Evolutionary conservation across 164 flowering plant species (phyloP), one percentile per base, ranked within the genome.

Genomic region (Umbellularia californica): DNA sequence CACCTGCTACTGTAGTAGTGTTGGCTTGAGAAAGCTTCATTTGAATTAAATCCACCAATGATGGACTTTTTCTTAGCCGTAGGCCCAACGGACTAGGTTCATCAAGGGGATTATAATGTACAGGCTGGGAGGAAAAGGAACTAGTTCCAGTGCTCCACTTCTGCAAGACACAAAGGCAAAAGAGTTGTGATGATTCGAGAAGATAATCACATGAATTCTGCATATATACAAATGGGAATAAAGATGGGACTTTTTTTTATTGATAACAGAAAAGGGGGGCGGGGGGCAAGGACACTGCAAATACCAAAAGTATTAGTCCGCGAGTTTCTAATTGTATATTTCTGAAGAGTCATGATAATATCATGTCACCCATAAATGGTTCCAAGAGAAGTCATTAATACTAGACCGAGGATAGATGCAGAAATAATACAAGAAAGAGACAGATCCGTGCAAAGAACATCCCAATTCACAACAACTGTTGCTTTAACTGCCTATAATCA

Each of bases 51-150:
- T 92, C 97, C 83, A 92, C 79, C 74, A 92, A 72, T 0, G 97
- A 90, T 2, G 97, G 97, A 64, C 92, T 90, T 79, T 92, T 92
- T 79, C 89, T 86, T 75, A 92, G 75, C 69, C 86, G 78, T 82
- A 92, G 80, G 12, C 97, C 97, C 79, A 92, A 76, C n/a, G 95
- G 97, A 55, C 95, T 92, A 3, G 97, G 95, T 79, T 90, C 95
- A 78, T 87, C 90, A 17, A 90, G 86, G 23, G 89, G 94, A 76
- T 88, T 91, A 75, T 85, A 87, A 51, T 87, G 85, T 9, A 87
- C 75, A 55, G 87, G 82, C 2, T 86, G 86, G 17, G 65, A 41
- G 17, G 87, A 33, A 65, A 58, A 65, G 22, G 63, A 77, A 74
- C 70, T 73, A 50, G 64, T 70, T 66, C 72, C 86, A 14, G 77